A percentile compares a stretch with the other conserved stretches of the same genome.
phyloP scores from a whole-genome alignment of 306 rosid species.

The Neltuma alba region DNA sequence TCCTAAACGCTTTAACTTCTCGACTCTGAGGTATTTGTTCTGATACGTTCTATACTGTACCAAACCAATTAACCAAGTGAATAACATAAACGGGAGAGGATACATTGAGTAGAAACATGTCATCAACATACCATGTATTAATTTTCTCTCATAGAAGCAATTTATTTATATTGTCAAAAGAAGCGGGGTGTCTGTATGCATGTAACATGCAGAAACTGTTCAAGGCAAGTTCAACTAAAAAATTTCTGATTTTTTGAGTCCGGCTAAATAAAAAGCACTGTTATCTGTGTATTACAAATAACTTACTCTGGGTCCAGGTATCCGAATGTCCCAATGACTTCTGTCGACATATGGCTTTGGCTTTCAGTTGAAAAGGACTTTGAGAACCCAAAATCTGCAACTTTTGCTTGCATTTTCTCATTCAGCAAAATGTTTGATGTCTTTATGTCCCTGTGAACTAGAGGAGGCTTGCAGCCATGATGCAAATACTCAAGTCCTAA shows the following conservation, averaged over 20 bases:
- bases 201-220: conserved; percentile 4
- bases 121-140: not conserved
- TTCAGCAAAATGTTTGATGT: conserved; percentile 40
- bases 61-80: not conserved
- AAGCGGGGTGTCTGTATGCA: not conserved
- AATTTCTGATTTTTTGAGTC: not conserved
- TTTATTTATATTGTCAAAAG: not conserved
- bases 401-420: conserved; percentile 39
- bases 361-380: conserved; percentile 32
- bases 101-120: not conserved
- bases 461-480: conserved; percentile 42
- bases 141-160: not conserved
- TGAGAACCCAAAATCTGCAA: conserved; percentile 41
- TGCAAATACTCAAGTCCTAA: conserved; percentile 39
- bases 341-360: conserved; percentile 32
- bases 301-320: conserved; percentile 42
- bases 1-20: not conserved
- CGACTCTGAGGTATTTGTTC: not conserved
- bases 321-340: conserved; percentile 36
- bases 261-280: not conserved
- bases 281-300: not conserved
- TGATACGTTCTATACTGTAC: not conserved
- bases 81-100: not conserved
- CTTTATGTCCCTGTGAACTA: conserved; percentile 44
- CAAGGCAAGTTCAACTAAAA: not conserved